Evolutionary conservation across 2,329 filamentous ascomycete genomes (phyloP).

Genomic region (Plenodomus lindquistii): DNA sequence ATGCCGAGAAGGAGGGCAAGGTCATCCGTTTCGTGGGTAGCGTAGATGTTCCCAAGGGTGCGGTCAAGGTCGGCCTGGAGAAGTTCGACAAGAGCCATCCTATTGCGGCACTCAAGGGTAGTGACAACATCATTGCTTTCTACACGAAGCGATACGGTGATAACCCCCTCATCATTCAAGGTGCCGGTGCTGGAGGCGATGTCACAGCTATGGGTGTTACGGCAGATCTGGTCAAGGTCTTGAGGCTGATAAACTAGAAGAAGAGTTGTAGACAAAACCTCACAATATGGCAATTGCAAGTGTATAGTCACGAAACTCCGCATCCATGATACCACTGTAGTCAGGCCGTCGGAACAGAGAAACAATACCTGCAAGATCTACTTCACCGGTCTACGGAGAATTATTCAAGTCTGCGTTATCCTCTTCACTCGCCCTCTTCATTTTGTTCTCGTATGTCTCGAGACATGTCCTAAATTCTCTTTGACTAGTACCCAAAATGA

Average conservation of each 20-base stretch:
- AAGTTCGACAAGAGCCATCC: constrained; percentile 81
- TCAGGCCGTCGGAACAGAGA: too few species aligned
- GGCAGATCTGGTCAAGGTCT: constrained; percentile 87
- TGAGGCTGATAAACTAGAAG: constrained; percentile 63
- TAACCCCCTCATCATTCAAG: constrained; percentile 92
- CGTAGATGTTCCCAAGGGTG: constrained; percentile 78
- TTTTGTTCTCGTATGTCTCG: too few species aligned
- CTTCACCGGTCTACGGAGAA: too few species aligned
- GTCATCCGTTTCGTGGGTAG: constrained; percentile 93
- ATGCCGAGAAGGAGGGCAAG: constrained; percentile 85
- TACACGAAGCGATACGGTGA: constrained; percentile 92
- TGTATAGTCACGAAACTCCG: too few species aligned
- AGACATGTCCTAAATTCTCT: too few species aligned
- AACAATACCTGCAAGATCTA: too few species aligned
- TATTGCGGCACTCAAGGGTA: constrained; percentile 93
- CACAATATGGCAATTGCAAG: too few species aligned
- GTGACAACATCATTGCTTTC: constrained; percentile 98
- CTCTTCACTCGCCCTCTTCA: too few species aligned
- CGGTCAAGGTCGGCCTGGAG: constrained; percentile 90
- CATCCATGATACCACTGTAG: too few species aligned
- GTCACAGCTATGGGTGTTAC: constrained; percentile 98
- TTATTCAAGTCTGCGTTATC: too few species aligned
- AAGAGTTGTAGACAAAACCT: too few species aligned
- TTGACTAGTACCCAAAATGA: too few species aligned
- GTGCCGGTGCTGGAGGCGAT: constrained; percentile 89